phyloP scores from a whole-genome alignment of 2,329 filamentous ascomycete species.

The Ophiostoma angusticollis region DNA sequence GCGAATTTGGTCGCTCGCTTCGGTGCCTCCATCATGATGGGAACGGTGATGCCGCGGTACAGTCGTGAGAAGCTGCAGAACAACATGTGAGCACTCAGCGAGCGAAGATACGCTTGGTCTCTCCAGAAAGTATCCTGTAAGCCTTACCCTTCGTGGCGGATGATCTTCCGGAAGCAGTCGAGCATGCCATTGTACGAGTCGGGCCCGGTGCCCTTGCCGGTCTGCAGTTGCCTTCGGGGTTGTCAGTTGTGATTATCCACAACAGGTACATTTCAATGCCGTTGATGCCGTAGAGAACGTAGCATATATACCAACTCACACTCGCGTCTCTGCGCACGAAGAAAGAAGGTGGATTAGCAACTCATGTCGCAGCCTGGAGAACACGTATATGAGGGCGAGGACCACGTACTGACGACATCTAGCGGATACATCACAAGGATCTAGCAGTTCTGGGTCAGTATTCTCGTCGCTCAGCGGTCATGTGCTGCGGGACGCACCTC shows the following conservation, averaged over 20 bases:
- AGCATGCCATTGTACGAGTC: conserved; percentile 95
- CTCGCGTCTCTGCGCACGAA: conserved; percentile 13
- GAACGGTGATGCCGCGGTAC: conserved; percentile 90
- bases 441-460: conserved; percentile 30
- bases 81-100: too few species aligned
- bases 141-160: conserved; percentile 80
- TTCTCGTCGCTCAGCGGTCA: not conserved
- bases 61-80: conserved; percentile 64
- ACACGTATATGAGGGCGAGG: too few species aligned
- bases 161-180: conserved; percentile 95
- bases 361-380: not conserved
- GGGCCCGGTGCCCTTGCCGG: conserved; percentile 55
- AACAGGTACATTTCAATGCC: too few species aligned
- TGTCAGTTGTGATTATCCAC: not conserved
- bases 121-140: too few species aligned
- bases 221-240: conserved; percentile 64
- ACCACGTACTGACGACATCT: conserved; percentile 84
- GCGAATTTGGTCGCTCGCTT: conserved; percentile 71
- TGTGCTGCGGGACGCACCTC: conserved; percentile 59
- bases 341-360: conserved; percentile 15
- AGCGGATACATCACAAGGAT: conserved; percentile 95
- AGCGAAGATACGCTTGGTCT: too few species aligned
- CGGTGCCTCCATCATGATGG: conserved; percentile 87
- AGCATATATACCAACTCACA: conserved; percentile 12
- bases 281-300: not conserved